Evolutionary conservation across 2,329 filamentous ascomycete genomes (phyloP).

Genomic region (Beauveria scarabaeidicola): DNA sequence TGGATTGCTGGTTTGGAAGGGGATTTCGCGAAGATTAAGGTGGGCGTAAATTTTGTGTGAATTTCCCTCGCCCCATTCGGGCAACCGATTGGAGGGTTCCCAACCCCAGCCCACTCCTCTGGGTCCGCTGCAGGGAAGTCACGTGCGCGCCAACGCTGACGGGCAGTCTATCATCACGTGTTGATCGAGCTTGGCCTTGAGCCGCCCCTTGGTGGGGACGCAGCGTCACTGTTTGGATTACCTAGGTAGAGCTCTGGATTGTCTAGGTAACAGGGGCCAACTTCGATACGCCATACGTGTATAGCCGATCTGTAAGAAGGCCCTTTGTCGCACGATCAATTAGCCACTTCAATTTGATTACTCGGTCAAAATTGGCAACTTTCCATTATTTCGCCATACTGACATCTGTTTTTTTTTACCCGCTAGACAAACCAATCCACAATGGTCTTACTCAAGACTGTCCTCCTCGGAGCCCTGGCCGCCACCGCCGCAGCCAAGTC

Average conservation of each 20-base stretch:
- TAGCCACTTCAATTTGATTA: not conserved
- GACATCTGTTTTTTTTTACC: not conserved
- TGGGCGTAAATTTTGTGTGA: constrained; percentile 34
- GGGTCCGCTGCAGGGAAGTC: constrained; percentile 9
- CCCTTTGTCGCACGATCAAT: not conserved
- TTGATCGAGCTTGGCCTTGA: not conserved
- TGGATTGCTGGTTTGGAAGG: constrained; percentile 20
- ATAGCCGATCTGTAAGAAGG: constrained; percentile 6
- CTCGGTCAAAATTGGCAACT: not conserved
- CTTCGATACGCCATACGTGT: constrained; percentile 9
- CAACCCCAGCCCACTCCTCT: constrained; percentile 25
- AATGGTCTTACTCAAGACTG: constrained; percentile 53
- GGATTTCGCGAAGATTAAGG: constrained; percentile 26
- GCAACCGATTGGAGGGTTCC: constrained; percentile 29
- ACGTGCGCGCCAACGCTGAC: constrained; percentile 12
- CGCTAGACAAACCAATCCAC: constrained; percentile 16
- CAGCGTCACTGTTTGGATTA: not conserved
- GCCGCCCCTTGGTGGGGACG: not conserved
- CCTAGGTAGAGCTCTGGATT: constrained; percentile 1
- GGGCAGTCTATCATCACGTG: constrained; percentile 17
- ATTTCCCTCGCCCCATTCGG: constrained; percentile 22
- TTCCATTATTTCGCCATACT: not conserved
- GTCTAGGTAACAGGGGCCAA: not conserved
- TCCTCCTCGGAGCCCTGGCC: constrained; percentile 48
- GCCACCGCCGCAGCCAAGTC: constrained; percentile 59